A percentile compares a stretch with the other conserved stretches of the same genome.
Evolutionary conservation across 495 filamentous ascomycete species (phyloP).

Genomic region (Filosporella fistucella): DNA sequence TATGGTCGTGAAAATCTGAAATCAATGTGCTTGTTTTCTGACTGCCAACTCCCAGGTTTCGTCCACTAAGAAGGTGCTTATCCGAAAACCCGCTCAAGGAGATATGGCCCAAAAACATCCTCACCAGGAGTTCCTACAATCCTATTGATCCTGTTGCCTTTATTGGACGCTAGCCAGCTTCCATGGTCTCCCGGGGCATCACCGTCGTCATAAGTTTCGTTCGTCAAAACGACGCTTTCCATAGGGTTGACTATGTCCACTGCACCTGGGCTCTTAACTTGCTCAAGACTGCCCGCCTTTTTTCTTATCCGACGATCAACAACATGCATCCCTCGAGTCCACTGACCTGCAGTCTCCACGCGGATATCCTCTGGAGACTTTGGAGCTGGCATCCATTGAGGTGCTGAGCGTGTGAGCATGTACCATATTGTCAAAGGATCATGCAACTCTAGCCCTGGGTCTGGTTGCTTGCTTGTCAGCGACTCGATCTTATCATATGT

Average conservation of each 20-base stretch:
- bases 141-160: conserved; percentile 73
- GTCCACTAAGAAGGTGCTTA: too few species aligned
- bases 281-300: conserved; percentile 43
- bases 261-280: conserved; percentile 25
- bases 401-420: conserved; percentile 53
- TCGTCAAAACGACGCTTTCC: conserved; percentile 29
- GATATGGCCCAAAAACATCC: conserved; percentile 41
- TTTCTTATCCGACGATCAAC: conserved; percentile 66
- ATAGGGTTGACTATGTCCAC: conserved; percentile 25
- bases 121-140: conserved; percentile 57
- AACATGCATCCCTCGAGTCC: conserved; percentile 89
- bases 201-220: conserved; percentile 38
- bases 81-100: conserved; percentile 45
- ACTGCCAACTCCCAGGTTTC: too few species aligned
- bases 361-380: conserved; percentile 64
- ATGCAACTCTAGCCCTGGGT: conserved; percentile 68
- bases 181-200: conserved; percentile 57
- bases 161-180: conserved; percentile 64
- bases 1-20: too few species aligned
- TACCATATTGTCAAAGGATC: conserved; percentile 91
- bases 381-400: conserved; percentile 42
- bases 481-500: conserved; percentile 74
- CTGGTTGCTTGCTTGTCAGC: conserved; percentile 44
- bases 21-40: too few species aligned
- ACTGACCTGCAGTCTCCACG: conserved; percentile 84